Base-by-base conservation (phyloP, 192 early-diverging fungal genomes). In the Backusella westeae region DNA sequence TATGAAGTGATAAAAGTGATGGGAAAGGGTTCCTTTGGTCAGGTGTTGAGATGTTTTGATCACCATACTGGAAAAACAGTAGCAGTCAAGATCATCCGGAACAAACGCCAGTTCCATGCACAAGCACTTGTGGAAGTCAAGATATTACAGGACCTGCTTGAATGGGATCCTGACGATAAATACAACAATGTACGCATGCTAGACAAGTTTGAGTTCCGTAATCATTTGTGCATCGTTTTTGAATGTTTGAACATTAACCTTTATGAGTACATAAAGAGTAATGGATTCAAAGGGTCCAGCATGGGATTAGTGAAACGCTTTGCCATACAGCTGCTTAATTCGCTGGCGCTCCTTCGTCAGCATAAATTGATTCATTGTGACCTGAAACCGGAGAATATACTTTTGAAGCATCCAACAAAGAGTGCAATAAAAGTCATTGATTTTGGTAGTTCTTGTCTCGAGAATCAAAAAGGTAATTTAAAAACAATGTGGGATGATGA, bases 11-110 rank as follows among this genome's bases (percentile, higher is more conserved):
- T 96, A 39, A 91, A 92, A 15, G 84, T 93, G 70, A 82, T 98
- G 39, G 97, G 97, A 75, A 97, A 97, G 78, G 94, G 94, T 14
- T 91, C 93, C 12, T 98, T 98, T 80, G 96, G 96, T n/a, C 95
- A 97, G 79, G 96, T 97, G 26, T 82, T 95, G 75, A 94, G 93
- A 71, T 95, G 94, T 76, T 90, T 89, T 69, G 96, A 98, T 82
- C 96, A 98, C 87, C 96, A 95, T 77, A 88, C 90, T 0, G 95
- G 94, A 41, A 87, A 89, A 46, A 85, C 91, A 56, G 93, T 94
- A 53, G 97, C 96, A 12, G 85, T 97, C 44, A 97, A 97, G 86
- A 94, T 97, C 65, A 98, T 97, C 74, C 86, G 95, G 44, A 98
- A 97, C 82, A 95, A 95, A 88, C 94, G 92, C 82, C 89, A 95